These are phyloP conservation scores for Exsudoporus frostii DNA, from an alignment of 768 basidiomycete species.

Conservation along the genomic window DNA sequence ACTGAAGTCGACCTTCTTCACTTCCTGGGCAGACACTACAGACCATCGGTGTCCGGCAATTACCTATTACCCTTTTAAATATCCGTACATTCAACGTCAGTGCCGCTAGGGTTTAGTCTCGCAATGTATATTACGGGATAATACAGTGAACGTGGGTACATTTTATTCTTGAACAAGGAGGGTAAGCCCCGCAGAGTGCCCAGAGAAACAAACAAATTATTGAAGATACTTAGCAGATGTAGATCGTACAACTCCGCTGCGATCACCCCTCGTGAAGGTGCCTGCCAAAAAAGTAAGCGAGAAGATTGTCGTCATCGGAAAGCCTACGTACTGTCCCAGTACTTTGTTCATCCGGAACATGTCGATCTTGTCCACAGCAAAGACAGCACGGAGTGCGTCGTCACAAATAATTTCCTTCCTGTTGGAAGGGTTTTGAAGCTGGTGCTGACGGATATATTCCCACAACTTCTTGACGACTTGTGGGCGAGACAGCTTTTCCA, in stretches of 20 bases:
- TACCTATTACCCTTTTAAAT: conserved; percentile 1
- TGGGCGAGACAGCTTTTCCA: conserved; percentile 73
- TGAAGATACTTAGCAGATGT: conserved; percentile 2
- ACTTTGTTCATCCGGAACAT: conserved; percentile 97
- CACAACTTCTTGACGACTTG: conserved; percentile 90
- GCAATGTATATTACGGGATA: conserved; percentile 7
- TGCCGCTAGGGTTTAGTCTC: not conserved
- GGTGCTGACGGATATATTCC: conserved; percentile 80
- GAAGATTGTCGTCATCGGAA: not conserved
- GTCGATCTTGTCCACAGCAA: conserved; percentile 77
- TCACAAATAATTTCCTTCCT: conserved; percentile 87
- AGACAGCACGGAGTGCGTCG: conserved; percentile 63
- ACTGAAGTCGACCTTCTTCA: conserved; percentile 36
- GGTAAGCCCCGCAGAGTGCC: not conserved
- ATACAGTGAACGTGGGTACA: conserved; percentile 11
- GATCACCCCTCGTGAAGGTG: conserved; percentile 32
- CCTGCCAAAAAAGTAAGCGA: conserved; percentile 14
- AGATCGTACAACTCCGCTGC: not conserved
- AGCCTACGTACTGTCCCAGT: conserved; percentile 59
- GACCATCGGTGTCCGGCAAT: not conserved
- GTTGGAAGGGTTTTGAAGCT: conserved; percentile 82
- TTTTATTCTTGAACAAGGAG: conserved; percentile 3
- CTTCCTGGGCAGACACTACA: not conserved
- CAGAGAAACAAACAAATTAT: not conserved
- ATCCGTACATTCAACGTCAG: not conserved